Evolutionary conservation across 1,284 basidiomycete genomes (phyloP).

Genomic region (Pseudozyma sp.): DNA sequence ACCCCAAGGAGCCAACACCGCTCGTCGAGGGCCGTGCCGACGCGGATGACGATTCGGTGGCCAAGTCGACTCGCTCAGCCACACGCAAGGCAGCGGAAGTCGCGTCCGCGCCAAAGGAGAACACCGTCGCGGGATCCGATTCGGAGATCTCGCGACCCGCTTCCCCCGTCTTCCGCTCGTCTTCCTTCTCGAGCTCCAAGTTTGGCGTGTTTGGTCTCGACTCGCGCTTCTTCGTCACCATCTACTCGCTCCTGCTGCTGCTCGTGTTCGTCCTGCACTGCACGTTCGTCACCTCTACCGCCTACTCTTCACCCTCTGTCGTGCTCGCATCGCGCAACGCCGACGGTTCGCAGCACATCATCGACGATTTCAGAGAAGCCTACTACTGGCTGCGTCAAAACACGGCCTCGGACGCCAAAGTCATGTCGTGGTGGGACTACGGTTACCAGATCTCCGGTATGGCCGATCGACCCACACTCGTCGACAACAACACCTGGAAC

Average conservation of each 20-base stretch:
- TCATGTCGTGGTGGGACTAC: constrained; percentile 99
- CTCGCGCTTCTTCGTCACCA: constrained; percentile 80
- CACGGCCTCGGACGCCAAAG: constrained; percentile 88
- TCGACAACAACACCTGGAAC: constrained; percentile 99
- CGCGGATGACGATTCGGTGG: constrained; percentile 54
- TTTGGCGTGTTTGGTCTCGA: constrained; percentile 87
- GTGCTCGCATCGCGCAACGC: constrained; percentile 84
- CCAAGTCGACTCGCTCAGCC: constrained; percentile 68
- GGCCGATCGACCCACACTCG: constrained; percentile 95
- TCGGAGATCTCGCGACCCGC: constrained; percentile 21
- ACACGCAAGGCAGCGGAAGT: constrained; percentile 67
- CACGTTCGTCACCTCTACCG: constrained; percentile 93
- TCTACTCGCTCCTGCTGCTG: constrained; percentile 83
- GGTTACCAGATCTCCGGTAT: constrained; percentile 99
- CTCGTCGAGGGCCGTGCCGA: constrained; percentile 65
- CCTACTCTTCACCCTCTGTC: constrained; percentile 98
- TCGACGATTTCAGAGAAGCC: constrained; percentile 99
- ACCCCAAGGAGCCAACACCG: constrained; percentile 73
- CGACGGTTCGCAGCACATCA: constrained; percentile 92
- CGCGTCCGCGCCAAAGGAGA: constrained; percentile 16
- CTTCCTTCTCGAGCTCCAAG: constrained; percentile 23
- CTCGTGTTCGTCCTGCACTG: constrained; percentile 85
- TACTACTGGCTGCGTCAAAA: constrained; percentile 99
- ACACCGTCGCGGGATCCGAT: constrained; percentile 8
- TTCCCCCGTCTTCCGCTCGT: constrained; percentile 30